Conservation (phyloP, 1,284 basidiomycete species). For the Pyrrhoderma noxium region DNA sequence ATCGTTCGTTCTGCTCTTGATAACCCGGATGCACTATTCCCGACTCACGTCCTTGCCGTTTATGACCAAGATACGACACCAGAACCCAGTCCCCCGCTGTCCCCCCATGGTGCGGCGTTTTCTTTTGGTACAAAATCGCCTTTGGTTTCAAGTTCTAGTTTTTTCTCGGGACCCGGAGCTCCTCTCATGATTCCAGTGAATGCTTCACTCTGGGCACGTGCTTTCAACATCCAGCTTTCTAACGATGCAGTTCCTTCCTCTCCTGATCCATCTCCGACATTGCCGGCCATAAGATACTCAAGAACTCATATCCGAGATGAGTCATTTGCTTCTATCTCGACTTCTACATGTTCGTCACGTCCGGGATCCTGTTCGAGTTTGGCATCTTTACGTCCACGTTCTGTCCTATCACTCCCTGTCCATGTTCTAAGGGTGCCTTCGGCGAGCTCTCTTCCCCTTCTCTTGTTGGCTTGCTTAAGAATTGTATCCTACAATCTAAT, state of each 20-base stretch:
- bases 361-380: constrained; percentile 8
- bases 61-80: constrained; percentile 15
- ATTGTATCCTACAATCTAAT: constrained; percentile 23
- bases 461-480: constrained; percentile 27
- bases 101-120: not conserved
- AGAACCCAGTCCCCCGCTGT: not conserved
- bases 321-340: constrained; percentile 4
- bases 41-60: constrained; percentile 18
- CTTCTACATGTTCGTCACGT: not conserved
- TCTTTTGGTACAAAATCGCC: not conserved
- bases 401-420: constrained; percentile 25
- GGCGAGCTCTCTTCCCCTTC: constrained; percentile 26
- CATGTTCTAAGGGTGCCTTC: constrained; percentile 26
- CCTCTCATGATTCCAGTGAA: constrained; percentile 26
- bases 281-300: not conserved
- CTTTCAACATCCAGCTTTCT: constrained; percentile 22
- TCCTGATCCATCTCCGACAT: constrained; percentile 2
- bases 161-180: constrained; percentile 15
- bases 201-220: constrained; percentile 22
- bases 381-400: constrained; percentile 17
- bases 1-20: constrained; percentile 11
- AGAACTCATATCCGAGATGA: constrained; percentile 3
- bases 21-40: constrained; percentile 12
- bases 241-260: constrained; percentile 14
- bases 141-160: not conserved